Base-by-base conservation (phyloP, 345 rosid species). In the Xanthoceras sorbifolium region DNA sequence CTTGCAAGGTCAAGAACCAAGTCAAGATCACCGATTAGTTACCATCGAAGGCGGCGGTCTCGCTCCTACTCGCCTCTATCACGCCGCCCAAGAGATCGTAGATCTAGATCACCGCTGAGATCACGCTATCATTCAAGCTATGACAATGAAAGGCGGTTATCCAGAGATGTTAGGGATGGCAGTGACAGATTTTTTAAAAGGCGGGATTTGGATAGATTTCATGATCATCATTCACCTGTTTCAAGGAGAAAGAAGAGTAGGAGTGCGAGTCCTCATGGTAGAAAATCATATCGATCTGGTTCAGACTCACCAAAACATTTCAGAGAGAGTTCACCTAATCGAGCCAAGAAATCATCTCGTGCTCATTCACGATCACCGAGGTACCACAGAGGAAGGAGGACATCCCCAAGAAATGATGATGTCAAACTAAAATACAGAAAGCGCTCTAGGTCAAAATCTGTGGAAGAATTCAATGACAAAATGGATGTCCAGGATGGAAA, bases 161-260 rank as follows among this genome's bases (percentile, higher is more conserved):
- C 77, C 81, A 89, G 93, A 85, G 97, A 87, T 48, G 62, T 65
- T 62, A 87, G 90, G 87, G 87, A 86, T 79, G 82, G 82, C 25
- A 71, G 72, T 72, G 88, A 79, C 23, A 78, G 89, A 75, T 80
- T 71, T 80, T 80, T 71, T 80, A 87, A 92, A 75, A 90, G 90
- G 77, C 75, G 82, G 69, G 89, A 83, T 40, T 64, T 12, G 23
- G 89, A 87, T 77, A 88, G 97, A 85, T 88, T 89, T 63, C 79
- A 63, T 81, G 88, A 84, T 81, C 87, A 55, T 70, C 83, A 73
- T 84, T 89, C 93, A 36, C 83, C 91, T 71, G 52, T 82, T 76
- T 85, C 92, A 31, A 86, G 90, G 85, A 92, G 98, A 87, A 87
- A 89, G 76, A 88, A 85, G 77, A 89, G 92, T 76, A 82, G 90